Percentiles rank a stretch among this genome's conserved stretches.
phyloP scores from a whole-genome alignment of 2,329 filamentous ascomycete genomes.

The Penicillium decumbens region DNA sequence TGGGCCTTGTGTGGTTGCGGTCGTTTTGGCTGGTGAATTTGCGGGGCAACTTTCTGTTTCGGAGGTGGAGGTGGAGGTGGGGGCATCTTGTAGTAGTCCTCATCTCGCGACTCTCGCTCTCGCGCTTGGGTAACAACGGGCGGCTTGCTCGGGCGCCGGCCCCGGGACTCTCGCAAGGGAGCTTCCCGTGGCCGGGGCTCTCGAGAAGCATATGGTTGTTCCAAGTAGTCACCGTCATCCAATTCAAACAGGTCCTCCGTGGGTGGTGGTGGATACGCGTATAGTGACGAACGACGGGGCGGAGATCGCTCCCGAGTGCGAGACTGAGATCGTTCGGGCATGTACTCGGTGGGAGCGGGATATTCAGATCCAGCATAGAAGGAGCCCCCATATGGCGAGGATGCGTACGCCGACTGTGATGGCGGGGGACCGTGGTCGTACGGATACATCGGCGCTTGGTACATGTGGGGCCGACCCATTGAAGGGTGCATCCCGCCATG shows the following conservation, averaged over 20 bases:
- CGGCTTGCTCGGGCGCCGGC: neutral
- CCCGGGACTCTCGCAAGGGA: neutral
- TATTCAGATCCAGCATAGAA: conserved; percentile 30
- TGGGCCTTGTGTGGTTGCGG: conserved; percentile 31
- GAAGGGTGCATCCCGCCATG: conserved; percentile 30
- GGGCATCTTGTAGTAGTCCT: conserved; percentile 43
- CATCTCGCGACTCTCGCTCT: conserved; percentile 38
- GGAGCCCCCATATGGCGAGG: conserved; percentile 31
- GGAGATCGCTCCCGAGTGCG: conserved; percentile 31
- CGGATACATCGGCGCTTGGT: conserved; percentile 15
- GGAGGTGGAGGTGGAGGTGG: conserved; percentile 32
- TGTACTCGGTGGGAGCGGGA: conserved; percentile 25
- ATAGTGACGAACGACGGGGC: conserved; percentile 32
- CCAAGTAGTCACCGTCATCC: conserved; percentile 29
- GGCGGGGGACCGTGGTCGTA: conserved; percentile 38
- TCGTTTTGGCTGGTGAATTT: conserved; percentile 36
- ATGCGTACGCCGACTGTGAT: conserved; percentile 35
- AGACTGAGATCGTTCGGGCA: conserved; percentile 34
- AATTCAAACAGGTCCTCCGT: conserved; percentile 31
- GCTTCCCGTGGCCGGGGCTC: conserved; percentile 10
- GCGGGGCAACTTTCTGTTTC: conserved; percentile 23
- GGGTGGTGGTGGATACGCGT: conserved; percentile 32
- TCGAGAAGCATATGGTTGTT: conserved; percentile 29
- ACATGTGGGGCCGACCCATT: conserved; percentile 26
- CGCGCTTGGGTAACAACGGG: conserved; percentile 23